Conservation (phyloP, 2,329 filamentous ascomycete species). For the Lasiodiplodia sp. region DNA sequence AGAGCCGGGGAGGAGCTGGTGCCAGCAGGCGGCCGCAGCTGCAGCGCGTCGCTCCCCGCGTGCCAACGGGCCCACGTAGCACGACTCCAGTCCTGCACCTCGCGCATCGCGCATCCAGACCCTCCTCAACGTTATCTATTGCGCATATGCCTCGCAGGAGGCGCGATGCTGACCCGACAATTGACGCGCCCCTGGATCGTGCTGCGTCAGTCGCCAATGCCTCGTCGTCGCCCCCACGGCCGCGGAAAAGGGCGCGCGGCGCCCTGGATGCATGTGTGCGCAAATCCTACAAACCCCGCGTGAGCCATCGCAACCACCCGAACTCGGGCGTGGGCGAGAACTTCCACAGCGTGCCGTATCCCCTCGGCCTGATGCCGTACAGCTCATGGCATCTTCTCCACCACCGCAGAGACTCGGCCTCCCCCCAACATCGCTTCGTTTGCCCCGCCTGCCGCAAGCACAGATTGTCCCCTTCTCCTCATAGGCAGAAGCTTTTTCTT, state of each 20-base stretch:
- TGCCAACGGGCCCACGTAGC: conserved; percentile 20
- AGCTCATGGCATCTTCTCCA: conserved; percentile 39
- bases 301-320: conserved; percentile 36
- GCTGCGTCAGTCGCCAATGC: conserved; percentile 1
- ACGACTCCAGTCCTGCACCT: conserved; percentile 9
- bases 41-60: conserved; percentile 1
- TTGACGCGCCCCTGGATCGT: neutral
- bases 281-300: conserved; percentile 19
- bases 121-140: neutral
- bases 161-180: neutral
- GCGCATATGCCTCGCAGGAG: conserved; percentile 14
- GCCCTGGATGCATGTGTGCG: conserved; percentile 16
- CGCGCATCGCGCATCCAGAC: conserved; percentile 7
- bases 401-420: conserved; percentile 16
- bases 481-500: conserved; percentile 41
- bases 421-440: conserved; percentile 29
- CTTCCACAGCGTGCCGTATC: conserved; percentile 40
- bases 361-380: conserved; percentile 37
- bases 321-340: conserved; percentile 36
- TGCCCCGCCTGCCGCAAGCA: conserved; percentile 35
- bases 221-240: conserved; percentile 6
- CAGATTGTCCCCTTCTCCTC: conserved; percentile 33
- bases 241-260: conserved; percentile 9
- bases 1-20: conserved; percentile 19
- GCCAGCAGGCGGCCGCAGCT: conserved; percentile 29